Evolutionary conservation across 768 basidiomycete genomes (phyloP), one percentile per base, ranked within the genome.

Genomic region (Leucocoprinus birnbaumii): DNA sequence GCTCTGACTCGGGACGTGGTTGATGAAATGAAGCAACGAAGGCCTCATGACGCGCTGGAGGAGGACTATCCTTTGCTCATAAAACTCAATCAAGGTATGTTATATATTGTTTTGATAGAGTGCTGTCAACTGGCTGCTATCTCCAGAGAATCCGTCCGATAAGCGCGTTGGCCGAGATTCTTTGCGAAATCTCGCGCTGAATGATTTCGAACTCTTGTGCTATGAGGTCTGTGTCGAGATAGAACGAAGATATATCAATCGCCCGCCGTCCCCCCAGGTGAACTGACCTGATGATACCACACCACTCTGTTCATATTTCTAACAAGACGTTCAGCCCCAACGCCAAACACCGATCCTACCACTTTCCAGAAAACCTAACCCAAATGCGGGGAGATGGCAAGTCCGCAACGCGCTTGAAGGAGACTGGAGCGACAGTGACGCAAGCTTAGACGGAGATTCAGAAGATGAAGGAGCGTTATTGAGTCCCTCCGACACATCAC

Each of bases 221-320:
- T 55, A 41, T 10, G 53, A 55, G 21, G n/a, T 55, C 18, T 55
- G 53, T 13, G 10, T n/a, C 10, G 53, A 48, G 24, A 55, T 55
- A 19, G 19, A 41, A 11, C 25, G 48, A 40, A 34, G 53, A 7
- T 55, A 48, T 19, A n/a, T 25, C 11, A 31, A 31, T 31, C 6
- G 11, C 5, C 31, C 31, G 11, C 5, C 11, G 11, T 16, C 9
- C n/a, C 8, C 35, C 4, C 3, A n/a, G 31, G 31, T 31, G 11
- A 26, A 13, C 19, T 10, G 3, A 22, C 24, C 44, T 26, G 22
- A 46, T 40, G 46, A 2, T n/a, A n/a, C 21, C 19, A 47, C 16
- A 11, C 31, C n/a, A n/a, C n/a, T n/a, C 6, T 31, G 6, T 11
- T 41, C 13, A 41, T 41, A 41, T 41, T 41, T 41, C 40, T 41